Percentiles rank a stretch among this genome's conserved stretches.
Conservation (phyloP, 129 eudicot species). For the Lactuca sativa region DNA sequence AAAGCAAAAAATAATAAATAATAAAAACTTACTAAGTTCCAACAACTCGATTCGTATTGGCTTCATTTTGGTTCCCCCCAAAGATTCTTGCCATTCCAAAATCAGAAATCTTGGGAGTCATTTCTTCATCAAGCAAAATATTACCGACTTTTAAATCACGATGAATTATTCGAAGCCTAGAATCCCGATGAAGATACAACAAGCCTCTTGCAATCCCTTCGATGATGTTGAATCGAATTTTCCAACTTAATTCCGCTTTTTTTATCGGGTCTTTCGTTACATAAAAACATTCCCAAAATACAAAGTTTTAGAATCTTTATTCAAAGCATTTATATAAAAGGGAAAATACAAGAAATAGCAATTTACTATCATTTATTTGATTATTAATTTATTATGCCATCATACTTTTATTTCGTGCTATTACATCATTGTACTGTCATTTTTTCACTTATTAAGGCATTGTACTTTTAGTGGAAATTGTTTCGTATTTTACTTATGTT, state of each 20-base stretch:
- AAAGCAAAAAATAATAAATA: too few species aligned
- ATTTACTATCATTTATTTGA: too few species aligned
- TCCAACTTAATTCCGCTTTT: conserved; percentile 62
- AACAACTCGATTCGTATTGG: conserved; percentile 57
- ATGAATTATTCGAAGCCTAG: conserved; percentile 71
- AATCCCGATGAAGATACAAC: conserved; percentile 82
- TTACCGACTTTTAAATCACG: conserved; percentile 77
- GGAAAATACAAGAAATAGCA: not conserved
- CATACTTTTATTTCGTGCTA: too few species aligned
- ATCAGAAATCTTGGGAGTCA: conserved; percentile 94
- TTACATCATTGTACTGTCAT: too few species aligned
- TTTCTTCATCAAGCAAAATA: conserved; percentile 66
- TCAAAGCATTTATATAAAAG: not conserved
- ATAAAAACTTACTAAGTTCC: conserved; percentile 59
- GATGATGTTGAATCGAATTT: conserved; percentile 59
- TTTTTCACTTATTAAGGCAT: too few species aligned
- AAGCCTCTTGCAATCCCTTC: conserved; percentile 92
- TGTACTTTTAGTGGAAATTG: too few species aligned
- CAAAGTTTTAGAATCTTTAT: conserved; percentile 1
- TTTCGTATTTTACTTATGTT: too few species aligned
- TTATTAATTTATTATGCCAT: too few species aligned
- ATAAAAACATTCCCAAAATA: conserved; percentile 1
- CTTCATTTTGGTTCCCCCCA: conserved; percentile 63
- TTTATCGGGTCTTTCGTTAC: conserved; percentile 40
- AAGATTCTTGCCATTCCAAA: conserved; percentile 77